These are phyloP conservation scores for Auriscalpium orientale DNA, from an alignment of 768 basidiomycete species.

Conservation along the genomic window DNA sequence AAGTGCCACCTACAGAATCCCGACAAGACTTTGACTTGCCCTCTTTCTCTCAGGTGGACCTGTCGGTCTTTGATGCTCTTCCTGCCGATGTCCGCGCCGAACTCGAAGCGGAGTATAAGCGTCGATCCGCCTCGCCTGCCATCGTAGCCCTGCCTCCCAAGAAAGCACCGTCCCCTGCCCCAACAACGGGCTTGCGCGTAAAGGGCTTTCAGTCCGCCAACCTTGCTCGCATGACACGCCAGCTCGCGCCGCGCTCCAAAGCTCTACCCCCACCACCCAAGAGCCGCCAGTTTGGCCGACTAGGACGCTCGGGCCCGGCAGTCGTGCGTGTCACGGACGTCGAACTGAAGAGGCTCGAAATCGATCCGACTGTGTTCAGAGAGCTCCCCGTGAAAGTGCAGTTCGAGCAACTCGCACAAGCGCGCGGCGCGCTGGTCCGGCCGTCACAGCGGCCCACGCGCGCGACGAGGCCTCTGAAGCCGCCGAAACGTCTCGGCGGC, in stretches of 20 bases:
- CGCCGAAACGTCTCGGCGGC: conserved; percentile 39
- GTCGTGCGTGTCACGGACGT: conserved; percentile 40
- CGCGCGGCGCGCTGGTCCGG: conserved; percentile 37
- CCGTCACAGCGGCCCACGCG: conserved; percentile 8
- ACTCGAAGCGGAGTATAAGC: conserved; percentile 57
- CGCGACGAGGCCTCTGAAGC: conserved; percentile 28
- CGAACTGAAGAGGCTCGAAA: conserved; percentile 55
- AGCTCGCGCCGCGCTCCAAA: conserved; percentile 51
- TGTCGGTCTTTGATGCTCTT: conserved; percentile 59
- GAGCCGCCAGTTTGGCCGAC: conserved; percentile 25
- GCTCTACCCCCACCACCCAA: conserved; percentile 31
- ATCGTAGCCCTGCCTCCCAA: conserved; percentile 4
- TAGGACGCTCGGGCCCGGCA: conserved; percentile 27
- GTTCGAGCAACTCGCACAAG: conserved; percentile 63
- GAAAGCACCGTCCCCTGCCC: conserved; percentile 3
- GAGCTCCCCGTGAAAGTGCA: conserved; percentile 60
- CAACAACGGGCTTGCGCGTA: not conserved
- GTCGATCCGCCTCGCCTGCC: conserved; percentile 46
- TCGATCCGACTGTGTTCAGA: conserved; percentile 69
- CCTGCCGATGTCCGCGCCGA: conserved; percentile 65
- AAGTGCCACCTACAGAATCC: not conserved
- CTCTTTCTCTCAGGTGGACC: conserved; percentile 71
- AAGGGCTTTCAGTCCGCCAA: conserved; percentile 31
- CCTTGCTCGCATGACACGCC: conserved; percentile 52
- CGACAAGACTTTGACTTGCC: conserved; percentile 39